These are phyloP conservation scores for Pleurotus ostreatus DNA, from an alignment of 768 basidiomycete genomes.

Conservation along the genomic window DNA sequence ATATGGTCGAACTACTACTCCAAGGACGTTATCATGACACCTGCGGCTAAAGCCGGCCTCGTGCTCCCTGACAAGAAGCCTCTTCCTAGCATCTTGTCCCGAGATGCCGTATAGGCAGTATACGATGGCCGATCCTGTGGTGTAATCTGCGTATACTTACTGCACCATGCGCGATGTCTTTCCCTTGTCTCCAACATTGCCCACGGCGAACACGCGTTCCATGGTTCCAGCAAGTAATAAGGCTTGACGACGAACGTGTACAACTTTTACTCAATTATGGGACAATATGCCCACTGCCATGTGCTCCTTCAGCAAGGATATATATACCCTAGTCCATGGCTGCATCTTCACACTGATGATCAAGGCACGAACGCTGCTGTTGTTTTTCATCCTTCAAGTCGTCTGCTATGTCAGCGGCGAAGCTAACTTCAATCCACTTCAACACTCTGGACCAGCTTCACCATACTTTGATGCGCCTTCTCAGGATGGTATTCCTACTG, in stretches of 20 bases:
- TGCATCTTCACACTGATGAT: neutral
- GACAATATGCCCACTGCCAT: neutral
- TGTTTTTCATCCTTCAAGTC: neutral
- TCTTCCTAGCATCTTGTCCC: slow-evolving; percentile 32
- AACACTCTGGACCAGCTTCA: slow-evolving; percentile 38
- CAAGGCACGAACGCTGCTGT: neutral
- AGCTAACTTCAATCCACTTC: slow-evolving; percentile 28
- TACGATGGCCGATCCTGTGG: neutral
- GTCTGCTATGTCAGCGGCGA: too few species aligned
- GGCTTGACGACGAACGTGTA: too few species aligned
- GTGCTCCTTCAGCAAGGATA: neutral
- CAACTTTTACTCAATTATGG: too few species aligned
- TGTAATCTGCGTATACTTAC: neutral
- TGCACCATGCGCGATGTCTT: neutral
- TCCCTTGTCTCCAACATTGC: neutral
- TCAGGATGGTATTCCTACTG: slow-evolving; percentile 25
- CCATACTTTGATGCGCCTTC: slow-evolving; percentile 41
- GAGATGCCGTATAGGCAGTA: slow-evolving; percentile 23
- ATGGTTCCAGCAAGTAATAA: too few species aligned
- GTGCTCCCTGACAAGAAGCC: slow-evolving; percentile 42
- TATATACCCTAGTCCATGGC: neutral
- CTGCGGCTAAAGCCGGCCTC: slow-evolving; percentile 33
- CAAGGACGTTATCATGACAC: slow-evolving; percentile 39
- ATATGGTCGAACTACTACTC: slow-evolving; percentile 42
- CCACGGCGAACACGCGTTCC: too few species aligned